Evolutionary conservation across 257 asterid genomes (phyloP).

Genomic region (Nicotiana noctiflora): DNA sequence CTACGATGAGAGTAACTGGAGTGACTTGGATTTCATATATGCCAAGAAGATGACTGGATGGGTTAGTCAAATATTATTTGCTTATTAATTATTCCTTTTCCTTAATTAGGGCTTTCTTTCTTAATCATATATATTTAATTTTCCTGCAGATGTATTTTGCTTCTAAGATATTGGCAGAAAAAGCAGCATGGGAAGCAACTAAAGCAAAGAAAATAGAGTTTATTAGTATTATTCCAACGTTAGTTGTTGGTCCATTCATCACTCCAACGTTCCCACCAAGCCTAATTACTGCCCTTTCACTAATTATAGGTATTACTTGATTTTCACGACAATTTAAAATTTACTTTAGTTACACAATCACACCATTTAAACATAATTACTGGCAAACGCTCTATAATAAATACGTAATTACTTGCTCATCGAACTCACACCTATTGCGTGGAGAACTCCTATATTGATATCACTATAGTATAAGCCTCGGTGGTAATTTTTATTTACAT

Average conservation of each 20-base stretch:
- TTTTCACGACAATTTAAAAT: too few relatives aligned
- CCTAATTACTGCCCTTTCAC: slow-evolving; percentile 72
- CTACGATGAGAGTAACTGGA: slow-evolving; percentile 63
- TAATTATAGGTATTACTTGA: slow-evolving; percentile 45
- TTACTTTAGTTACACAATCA: too few relatives aligned
- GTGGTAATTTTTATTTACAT: too few relatives aligned
- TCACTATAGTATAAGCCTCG: too few relatives aligned
- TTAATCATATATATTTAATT: not conserved
- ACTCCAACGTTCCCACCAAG: slow-evolving; percentile 70
- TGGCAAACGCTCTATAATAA: too few relatives aligned
- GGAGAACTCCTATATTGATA: too few relatives aligned
- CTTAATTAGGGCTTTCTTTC: not conserved
- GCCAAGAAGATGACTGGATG: slow-evolving; percentile 88
- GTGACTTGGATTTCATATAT: slow-evolving; percentile 70
- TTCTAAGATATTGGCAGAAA: slow-evolving; percentile 45
- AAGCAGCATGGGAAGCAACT: slow-evolving; percentile 8
- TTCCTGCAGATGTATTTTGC: slow-evolving; percentile 66
- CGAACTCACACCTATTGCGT: too few relatives aligned
- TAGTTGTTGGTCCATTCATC: slow-evolving; percentile 84
- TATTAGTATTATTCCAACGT: slow-evolving; percentile 63
- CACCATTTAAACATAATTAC: too few relatives aligned
- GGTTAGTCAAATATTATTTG: slow-evolving; percentile 26
- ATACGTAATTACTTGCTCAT: too few relatives aligned
- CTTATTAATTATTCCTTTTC: not conserved
- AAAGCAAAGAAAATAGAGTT: slow-evolving; percentile 52